Base-by-base conservation (phyloP, 208 protist genomes). In the Acanthamoeba castellanii region DNA sequence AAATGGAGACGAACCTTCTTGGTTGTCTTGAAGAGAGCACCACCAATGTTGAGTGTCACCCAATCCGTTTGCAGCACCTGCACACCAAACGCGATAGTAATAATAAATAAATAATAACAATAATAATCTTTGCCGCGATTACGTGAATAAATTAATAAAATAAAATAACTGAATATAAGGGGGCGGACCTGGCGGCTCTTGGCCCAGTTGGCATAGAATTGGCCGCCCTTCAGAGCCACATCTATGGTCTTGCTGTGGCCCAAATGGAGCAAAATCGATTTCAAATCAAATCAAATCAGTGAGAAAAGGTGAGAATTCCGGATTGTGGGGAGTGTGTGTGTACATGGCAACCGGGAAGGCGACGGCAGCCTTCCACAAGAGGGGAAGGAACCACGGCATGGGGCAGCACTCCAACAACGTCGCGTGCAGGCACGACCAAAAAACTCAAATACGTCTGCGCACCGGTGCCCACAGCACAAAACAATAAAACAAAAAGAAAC, bases 341-440 rank as follows among this genome's bases (percentile, higher is more conserved):
- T 85, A 85, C 76, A 85, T 32, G 22, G 76, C 76, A 14, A 32
- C 25, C 22, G 76, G 76, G 11, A 85, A 20, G 27, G n/a, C 32
- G 22, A 85, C 42, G 4, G 42, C n/a, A 5, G 76, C 76, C 45
- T 85, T 85, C 76, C 42, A 57, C 47, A 85, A 85, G 27, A 85
- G 42, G 42, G 76, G 76, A n/a, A 85, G 18, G 76, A 85, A 85
- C 76, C 76, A 85, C 34, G n/a, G 22, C 76, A 85, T 85, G 76
- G 59, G 25, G 59, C 14, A 66, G 59, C 59, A 6, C 59, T 42
- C 22, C 14, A 9, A 45, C 32, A 22, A 70, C 64, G n/a, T 0
- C n/a, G 61, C 5, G 61, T 8, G 59, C 25, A n/a, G 59, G 5
- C 59, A 66, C 20, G 14, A 55, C 50, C 50, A 52, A 55, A 55